Base-by-base conservation (phyloP, 2,329 filamentous ascomycete genomes). In the Ophiostoma himal-ulmi region DNA sequence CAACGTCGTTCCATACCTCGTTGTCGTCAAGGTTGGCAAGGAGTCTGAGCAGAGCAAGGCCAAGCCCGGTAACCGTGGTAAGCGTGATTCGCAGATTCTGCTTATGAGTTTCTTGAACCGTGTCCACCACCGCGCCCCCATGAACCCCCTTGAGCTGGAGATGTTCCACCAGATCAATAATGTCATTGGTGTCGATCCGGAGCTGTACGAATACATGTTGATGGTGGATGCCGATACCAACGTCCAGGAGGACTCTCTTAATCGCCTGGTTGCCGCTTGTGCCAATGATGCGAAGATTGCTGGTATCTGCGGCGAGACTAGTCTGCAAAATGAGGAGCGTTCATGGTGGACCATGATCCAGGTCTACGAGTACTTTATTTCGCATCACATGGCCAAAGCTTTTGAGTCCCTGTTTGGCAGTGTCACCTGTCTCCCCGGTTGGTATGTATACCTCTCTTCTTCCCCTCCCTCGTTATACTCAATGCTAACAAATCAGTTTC, bases 311-410 rank as follows among this genome's bases (percentile, higher is more conserved):
- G 95, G 95, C 78, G 95, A 99, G 80, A 99, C 95, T 1, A 95
- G 90, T 79, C 84, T 99, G 76, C 92, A 97, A 78, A 99, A 99
- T 77, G 94, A 97, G 79, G 93, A 97, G 76, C 87, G 90, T 75
- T 94, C 90, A 76, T 98, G 94, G 93, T 97, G 93, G 92, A 99
- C 95, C 14, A 99, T 99, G 95, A 99, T 99, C 77, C 95, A 99
- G 80, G 95, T 99, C 74, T 99, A 99, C 82, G 95, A 99, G 80
- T 99, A 99, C 84, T 99, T 94, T 80, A 99, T 99, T 78, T 98
- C 95, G 39, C 95, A 99, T 84, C 91, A 99, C 81, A 83, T 99
- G 79, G 85, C 95, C 69, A 99, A 99, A 83, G 93, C 95, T 73
- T 99, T 99, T 78, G 95, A 99, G 79, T 97, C 93, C 72, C 87